Conservation (phyloP, 2,329 filamentous ascomycete species). For the Helotiales sp. region DNA sequence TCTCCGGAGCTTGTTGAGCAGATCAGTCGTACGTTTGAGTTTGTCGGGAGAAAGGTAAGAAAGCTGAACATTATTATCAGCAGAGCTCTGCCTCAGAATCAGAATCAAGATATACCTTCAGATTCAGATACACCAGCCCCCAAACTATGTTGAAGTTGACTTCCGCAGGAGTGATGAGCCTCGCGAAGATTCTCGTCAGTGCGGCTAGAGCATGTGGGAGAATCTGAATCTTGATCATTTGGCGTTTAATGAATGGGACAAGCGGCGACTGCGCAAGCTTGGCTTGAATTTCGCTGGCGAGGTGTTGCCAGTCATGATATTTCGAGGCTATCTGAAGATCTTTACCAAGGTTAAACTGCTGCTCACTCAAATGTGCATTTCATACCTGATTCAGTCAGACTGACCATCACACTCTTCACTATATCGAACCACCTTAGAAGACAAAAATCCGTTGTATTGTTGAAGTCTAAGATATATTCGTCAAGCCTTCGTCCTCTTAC, state of each 20-base stretch:
- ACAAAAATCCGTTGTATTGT: too few species aligned
- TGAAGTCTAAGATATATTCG: too few species aligned
- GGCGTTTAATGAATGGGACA: slow-evolving; percentile 6
- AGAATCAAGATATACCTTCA: slow-evolving; percentile 8
- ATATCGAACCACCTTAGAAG: too few species aligned
- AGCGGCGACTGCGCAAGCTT: too few species aligned
- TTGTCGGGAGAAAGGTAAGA: slow-evolving; percentile 14
- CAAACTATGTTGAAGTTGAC: slow-evolving; percentile 16
- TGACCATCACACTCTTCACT: too few species aligned
- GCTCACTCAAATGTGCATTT: too few species aligned
- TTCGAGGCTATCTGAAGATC: too few species aligned
- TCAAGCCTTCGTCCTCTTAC: too few species aligned
- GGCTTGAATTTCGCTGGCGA: too few species aligned
- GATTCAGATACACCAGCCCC: slow-evolving; percentile 21
- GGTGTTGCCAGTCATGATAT: too few species aligned
- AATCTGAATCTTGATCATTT: slow-evolving; percentile 10
- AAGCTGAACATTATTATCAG: slow-evolving; percentile 4
- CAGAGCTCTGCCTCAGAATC: neutral
- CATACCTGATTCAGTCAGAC: too few species aligned
- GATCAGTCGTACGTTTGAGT: slow-evolving; percentile 8
- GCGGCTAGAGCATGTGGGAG: slow-evolving; percentile 17
- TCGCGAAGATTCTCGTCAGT: slow-evolving; percentile 7
- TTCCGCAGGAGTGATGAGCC: slow-evolving; percentile 6
- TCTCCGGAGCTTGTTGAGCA: slow-evolving; percentile 14
- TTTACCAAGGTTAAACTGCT: too few species aligned